Evolutionary conservation across 495 filamentous ascomycete genomes (phyloP).

Genomic region (Penicillium simplicissimum): DNA sequence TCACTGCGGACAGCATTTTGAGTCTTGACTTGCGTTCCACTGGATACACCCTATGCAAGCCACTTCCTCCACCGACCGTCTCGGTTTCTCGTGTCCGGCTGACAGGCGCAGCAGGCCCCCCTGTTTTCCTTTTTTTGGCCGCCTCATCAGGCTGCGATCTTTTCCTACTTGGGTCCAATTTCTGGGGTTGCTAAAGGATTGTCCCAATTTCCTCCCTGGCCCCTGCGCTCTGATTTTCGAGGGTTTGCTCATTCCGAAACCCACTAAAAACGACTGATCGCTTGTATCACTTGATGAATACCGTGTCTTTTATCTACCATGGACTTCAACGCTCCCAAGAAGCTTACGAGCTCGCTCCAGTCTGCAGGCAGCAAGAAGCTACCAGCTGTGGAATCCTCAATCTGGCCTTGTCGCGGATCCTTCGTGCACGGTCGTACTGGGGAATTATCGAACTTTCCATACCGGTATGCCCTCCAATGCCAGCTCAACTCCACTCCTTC

Average conservation of each 20-base stretch:
- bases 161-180: conserved; percentile 20
- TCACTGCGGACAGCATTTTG: neutral
- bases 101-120: conserved; percentile 14
- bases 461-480: conserved; percentile 3
- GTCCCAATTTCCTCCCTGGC: neutral
- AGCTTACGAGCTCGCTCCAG: neutral
- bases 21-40: conserved; percentile 5
- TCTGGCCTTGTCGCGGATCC: neutral
- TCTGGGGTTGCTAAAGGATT: conserved; percentile 22
- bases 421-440: conserved; percentile 12
- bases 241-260: neutral
- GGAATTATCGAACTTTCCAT: conserved; percentile 17
- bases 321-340: neutral
- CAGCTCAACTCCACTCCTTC: neutral
- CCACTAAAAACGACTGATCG: neutral
- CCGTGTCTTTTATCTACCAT: neutral
- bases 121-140: conserved; percentile 16
- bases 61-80: conserved; percentile 7
- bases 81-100: conserved; percentile 12
- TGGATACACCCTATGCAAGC: conserved; percentile 3
- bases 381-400: neutral
- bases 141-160: conserved; percentile 18
- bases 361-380: neutral
- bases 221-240: conserved; percentile 1
- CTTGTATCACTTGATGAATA: neutral